Evolutionary conservation across 1,139 yeast genomes (phyloP).

Genomic region (Torulaspora globosa): DNA sequence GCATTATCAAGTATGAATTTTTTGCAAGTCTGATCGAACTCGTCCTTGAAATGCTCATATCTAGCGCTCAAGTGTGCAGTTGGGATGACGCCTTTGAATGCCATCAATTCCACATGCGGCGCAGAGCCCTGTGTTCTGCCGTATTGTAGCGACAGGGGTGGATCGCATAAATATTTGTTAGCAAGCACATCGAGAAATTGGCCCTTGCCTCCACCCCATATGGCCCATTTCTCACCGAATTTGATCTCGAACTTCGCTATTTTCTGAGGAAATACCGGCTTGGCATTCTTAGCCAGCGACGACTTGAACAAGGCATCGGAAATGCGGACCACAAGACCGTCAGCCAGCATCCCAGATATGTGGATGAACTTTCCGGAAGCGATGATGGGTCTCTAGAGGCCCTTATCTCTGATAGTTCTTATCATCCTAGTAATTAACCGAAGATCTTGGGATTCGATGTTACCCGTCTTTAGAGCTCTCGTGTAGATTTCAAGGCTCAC

Average conservation of each 20-base stretch:
- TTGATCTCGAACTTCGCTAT: constrained; percentile 32
- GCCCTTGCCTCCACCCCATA: constrained; percentile 35
- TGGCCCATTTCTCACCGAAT: constrained; percentile 33
- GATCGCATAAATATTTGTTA: constrained; percentile 29
- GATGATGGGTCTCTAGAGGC: not conserved
- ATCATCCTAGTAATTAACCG: not conserved
- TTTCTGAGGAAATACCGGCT: constrained; percentile 28
- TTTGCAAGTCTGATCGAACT: constrained; percentile 71
- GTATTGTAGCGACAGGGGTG: constrained; percentile 27
- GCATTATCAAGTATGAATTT: constrained; percentile 48
- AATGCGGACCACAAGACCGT: constrained; percentile 19
- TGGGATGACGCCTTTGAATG: constrained; percentile 61
- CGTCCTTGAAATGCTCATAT: constrained; percentile 80
- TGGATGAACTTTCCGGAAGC: not conserved
- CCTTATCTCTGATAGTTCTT: not conserved
- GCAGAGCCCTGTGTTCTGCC: constrained; percentile 11
- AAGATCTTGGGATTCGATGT: not conserved
- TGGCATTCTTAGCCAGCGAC: constrained; percentile 25
- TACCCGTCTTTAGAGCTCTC: not conserved
- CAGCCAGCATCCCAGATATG: constrained; percentile 1
- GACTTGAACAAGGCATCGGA: constrained; percentile 30
- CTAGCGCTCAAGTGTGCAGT: constrained; percentile 84
- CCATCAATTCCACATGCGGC: constrained; percentile 41
- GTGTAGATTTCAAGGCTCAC: constrained; percentile 3
- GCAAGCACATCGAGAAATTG: constrained; percentile 28